A percentile compares a stretch with the other conserved stretches of the same genome.
Conservation (phyloP, 2,329 filamentous ascomycete species). For the Trichophyton verrucosum region DNA sequence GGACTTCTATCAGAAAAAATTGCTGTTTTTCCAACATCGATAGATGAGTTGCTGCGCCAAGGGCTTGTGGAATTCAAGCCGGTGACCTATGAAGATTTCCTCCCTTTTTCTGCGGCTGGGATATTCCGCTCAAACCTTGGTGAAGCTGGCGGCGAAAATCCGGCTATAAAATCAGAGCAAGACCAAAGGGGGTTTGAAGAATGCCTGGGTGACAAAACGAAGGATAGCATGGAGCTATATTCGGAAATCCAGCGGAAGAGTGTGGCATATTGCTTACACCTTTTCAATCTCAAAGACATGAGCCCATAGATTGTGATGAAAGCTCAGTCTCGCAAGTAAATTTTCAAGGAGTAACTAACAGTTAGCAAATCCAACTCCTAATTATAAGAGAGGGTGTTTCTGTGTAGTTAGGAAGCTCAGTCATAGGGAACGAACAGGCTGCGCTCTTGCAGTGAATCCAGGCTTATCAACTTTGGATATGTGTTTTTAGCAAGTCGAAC, state of each 20-base stretch:
- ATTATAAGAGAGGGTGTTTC: too few species aligned
- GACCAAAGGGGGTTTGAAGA: neutral
- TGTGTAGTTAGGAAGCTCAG: too few species aligned
- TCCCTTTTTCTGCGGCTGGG: slow-evolving; percentile 42
- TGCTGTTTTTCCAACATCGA: neutral
- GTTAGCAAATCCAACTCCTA: too few species aligned
- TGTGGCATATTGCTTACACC: neutral
- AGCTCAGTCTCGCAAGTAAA: neutral
- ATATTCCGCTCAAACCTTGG: slow-evolving; percentile 39
- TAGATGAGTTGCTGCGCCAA: slow-evolving; percentile 24
- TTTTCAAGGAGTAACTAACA: neutral
- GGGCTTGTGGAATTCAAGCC: slow-evolving; percentile 29
- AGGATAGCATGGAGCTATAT: neutral
- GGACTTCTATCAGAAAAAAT: neutral
- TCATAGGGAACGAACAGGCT: too few species aligned
- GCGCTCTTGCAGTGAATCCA: too few species aligned
- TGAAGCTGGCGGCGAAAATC: neutral
- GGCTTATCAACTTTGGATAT: too few species aligned
- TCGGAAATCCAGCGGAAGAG: neutral
- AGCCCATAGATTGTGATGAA: neutral
- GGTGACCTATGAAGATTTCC: slow-evolving; percentile 44
- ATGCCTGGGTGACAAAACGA: neutral
- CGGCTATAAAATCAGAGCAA: neutral
- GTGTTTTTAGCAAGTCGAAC: too few species aligned
- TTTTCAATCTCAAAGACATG: neutral